These are phyloP conservation scores for Heterobasidion occidentale DNA, from an alignment of 1,284 basidiomycete genomes.

Conservation along the genomic window DNA sequence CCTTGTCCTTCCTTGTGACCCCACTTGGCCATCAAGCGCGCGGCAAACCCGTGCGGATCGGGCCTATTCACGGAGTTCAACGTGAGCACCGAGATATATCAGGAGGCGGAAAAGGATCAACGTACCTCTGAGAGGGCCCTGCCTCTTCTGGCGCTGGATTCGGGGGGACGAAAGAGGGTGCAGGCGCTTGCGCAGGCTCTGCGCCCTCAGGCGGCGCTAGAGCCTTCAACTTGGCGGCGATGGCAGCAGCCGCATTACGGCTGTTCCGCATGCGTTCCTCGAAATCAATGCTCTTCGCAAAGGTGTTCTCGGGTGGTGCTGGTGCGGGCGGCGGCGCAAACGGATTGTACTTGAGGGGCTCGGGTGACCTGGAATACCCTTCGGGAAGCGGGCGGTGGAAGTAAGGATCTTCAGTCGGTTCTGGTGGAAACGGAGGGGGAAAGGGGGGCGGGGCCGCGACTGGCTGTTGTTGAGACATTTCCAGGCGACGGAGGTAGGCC, in stretches of 20 bases:
- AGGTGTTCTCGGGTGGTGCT: slow-evolving; percentile 32
- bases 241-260: slow-evolving; percentile 71
- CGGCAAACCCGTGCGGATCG: slow-evolving; percentile 67
- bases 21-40: slow-evolving; percentile 86
- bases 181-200: slow-evolving; percentile 16
- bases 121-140: slow-evolving; percentile 23
- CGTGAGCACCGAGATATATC: neutral
- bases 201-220: slow-evolving; percentile 35
- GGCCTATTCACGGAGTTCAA: slow-evolving; percentile 17
- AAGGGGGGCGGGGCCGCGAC: slow-evolving; percentile 25
- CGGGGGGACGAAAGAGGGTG: slow-evolving; percentile 19
- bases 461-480: slow-evolving; percentile 38
- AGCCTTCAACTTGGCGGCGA: slow-evolving; percentile 65
- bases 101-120: neutral
- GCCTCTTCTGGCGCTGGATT: slow-evolving; percentile 21
- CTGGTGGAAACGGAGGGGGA: slow-evolving; percentile 14
- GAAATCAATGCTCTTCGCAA: slow-evolving; percentile 26
- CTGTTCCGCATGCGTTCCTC: slow-evolving; percentile 50
- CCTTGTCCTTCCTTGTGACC: slow-evolving; percentile 92
- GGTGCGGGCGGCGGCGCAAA: slow-evolving; percentile 48
- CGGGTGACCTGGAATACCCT: neutral
- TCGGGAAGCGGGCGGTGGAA: slow-evolving; percentile 25
- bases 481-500: slow-evolving; percentile 55
- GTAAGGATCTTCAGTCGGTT: slow-evolving; percentile 50
- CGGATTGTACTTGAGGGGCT: slow-evolving; percentile 45